A percentile compares a stretch with the other conserved stretches of the same genome.
Evolutionary conservation across 768 basidiomycete genomes (phyloP).

Genomic region (Naganishia onofrii): DNA sequence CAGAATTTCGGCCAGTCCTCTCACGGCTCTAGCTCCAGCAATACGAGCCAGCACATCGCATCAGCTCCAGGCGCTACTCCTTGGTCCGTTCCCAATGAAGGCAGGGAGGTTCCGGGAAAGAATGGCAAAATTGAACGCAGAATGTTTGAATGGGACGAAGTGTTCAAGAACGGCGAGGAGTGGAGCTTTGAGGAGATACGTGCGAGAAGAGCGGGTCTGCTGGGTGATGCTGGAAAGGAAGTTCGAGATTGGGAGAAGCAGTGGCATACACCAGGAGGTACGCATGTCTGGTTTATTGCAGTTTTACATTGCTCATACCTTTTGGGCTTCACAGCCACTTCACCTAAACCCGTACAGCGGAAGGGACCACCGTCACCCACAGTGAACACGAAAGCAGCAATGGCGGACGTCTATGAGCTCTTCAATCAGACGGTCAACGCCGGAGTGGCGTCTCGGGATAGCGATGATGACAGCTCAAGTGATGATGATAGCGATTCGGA

Average conservation of each 20-base stretch:
- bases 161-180: constrained; percentile 71
- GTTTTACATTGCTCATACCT: constrained; percentile 1
- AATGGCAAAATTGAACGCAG: constrained; percentile 47
- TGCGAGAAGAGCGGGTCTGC: constrained; percentile 49
- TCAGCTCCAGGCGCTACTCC: constrained; percentile 23
- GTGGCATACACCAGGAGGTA: constrained; percentile 49
- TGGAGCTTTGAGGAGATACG: constrained; percentile 73
- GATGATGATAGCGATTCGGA: constrained; percentile 46
- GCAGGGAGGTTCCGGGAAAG: constrained; percentile 39
- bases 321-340: constrained; percentile 37
- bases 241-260: constrained; percentile 46
- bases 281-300: not conserved
- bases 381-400: constrained; percentile 92
- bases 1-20: constrained; percentile 45
- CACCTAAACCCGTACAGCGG: constrained; percentile 35
- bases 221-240: constrained; percentile 39
- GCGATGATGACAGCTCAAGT: constrained; percentile 37
- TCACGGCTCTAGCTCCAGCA: constrained; percentile 17
- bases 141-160: constrained; percentile 58
- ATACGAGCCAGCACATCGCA: not conserved
- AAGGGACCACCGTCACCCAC: constrained; percentile 61
- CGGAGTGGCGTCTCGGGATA: constrained; percentile 34
- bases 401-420: constrained; percentile 91
- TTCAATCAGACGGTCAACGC: constrained; percentile 64
- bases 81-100: constrained; percentile 47